Evolutionary conservation across 495 filamentous ascomycete genomes (phyloP), one percentile per base, ranked within the genome.

Genomic region (Hyaloscypha finlandica): DNA sequence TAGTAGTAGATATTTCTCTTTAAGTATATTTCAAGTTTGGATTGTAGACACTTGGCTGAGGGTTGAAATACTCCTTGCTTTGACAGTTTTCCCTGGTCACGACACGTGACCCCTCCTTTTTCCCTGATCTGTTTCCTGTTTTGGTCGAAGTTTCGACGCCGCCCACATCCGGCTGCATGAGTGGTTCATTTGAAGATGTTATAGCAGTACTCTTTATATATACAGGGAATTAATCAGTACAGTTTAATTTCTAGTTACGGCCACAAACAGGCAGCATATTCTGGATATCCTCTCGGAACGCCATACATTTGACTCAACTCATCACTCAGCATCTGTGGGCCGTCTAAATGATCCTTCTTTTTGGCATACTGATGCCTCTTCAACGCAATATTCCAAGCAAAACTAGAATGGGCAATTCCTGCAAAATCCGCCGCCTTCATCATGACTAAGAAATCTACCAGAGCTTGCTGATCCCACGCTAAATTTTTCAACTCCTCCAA

Each of bases 311-410:
- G 30, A 56, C 59, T 68, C 32, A 61, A 51, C 58, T 57, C 65
- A 58, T 68, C 65, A 62, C 59, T 62, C 59, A 68, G 42, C 32
- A 63, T 62, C 51, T 39, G 31, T 22, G 45, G 59, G 2, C 59
- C 59, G 19, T 62, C 20, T n/a, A 55, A 22, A 57, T 62, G 59
- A 4, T 33, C 22, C 48, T 63, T 55, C 48, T 35, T 12, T 30
- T 45, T 6, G 2, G 30, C 59, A 57, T 22, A 31, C 9, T 63
- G 16, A 39, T 72, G 70, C 45, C 70, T 69, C 55, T 64, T 67
- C 32, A 72, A 55, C 29, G 70, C 70, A 22, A 72, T 55, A 62
- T 69, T 69, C 70, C 70, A 72, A 12, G 67, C 64, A 65, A 72
- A 72, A 58, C 56, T 59, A 6, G 61, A 65, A 33, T 72, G 70